Percentiles rank a stretch among this genome's conserved stretches.
These are phyloP conservation scores for Calocybe gangraenosa DNA, from an alignment of 768 basidiomycete genomes.

Conservation along the genomic window DNA sequence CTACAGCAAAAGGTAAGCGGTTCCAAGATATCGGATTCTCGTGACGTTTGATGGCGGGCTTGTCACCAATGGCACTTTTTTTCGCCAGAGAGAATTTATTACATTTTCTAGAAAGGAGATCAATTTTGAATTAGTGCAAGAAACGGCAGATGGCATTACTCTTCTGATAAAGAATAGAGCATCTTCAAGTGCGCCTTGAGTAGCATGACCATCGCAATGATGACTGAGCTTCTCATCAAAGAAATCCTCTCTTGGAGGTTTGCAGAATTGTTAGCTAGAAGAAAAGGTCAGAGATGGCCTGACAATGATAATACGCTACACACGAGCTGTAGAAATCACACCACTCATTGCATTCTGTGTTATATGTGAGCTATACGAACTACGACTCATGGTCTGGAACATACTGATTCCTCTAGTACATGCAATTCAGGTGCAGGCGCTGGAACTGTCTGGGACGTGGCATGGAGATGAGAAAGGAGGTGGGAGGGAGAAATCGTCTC, in stretches of 20 bases:
- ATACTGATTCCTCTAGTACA: neutral
- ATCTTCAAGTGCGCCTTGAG: conserved; percentile 83
- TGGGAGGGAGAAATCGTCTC: conserved; percentile 71
- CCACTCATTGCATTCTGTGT: conserved; percentile 19
- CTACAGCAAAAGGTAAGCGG: conserved; percentile 62
- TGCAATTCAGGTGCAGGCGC: conserved; percentile 10
- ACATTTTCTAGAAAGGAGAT: conserved; percentile 65
- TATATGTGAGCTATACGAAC: neutral
- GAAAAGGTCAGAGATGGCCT: neutral
- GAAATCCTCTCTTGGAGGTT: conserved; percentile 21
- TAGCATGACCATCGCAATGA: conserved; percentile 81
- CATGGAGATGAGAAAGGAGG: conserved; percentile 58
- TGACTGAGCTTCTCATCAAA: conserved; percentile 64
- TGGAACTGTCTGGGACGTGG: conserved; percentile 16
- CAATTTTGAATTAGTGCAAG: neutral
- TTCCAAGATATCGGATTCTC: conserved; percentile 68
- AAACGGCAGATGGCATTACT: conserved; percentile 50
- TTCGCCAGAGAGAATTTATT: conserved; percentile 83
- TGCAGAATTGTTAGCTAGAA: conserved; percentile 4
- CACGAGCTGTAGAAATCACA: conserved; percentile 9
- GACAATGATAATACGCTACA: neutral
- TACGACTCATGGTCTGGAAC: neutral
- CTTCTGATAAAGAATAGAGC: conserved; percentile 84
- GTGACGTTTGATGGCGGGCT: conserved; percentile 60
- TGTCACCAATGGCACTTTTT: conserved; percentile 88